These are phyloP conservation scores for Limonium bicolor DNA, from an alignment of 148 eudicot genomes.

Conservation along the genomic window DNA sequence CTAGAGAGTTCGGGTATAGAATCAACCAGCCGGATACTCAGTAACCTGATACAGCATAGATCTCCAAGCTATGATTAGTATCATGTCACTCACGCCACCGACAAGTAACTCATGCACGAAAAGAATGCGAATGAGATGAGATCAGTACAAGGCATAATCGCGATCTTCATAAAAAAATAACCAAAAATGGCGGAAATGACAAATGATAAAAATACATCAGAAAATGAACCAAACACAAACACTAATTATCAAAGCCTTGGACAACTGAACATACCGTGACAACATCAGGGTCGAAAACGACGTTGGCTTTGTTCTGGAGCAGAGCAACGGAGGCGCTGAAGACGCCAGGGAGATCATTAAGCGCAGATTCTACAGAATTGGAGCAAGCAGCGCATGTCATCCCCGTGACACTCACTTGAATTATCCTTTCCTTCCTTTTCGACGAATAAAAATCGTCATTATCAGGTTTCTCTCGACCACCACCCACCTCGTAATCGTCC, in stretches of 20 bases:
- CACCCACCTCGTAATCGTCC: conserved; percentile 25
- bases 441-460: neutral
- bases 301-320: conserved; percentile 71
- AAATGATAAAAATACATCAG: neutral
- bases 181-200: too few relatives aligned
- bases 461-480: neutral
- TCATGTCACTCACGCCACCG: too few relatives aligned
- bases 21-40: too few relatives aligned
- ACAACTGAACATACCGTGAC: conserved; percentile 33
- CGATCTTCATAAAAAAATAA: too few relatives aligned
- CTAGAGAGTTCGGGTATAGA: too few relatives aligned
- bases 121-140: too few relatives aligned
- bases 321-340: conserved; percentile 65
- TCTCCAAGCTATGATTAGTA: too few relatives aligned
- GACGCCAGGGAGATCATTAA: conserved; percentile 47
- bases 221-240: neutral
- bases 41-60: too few relatives aligned
- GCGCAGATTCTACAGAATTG: conserved; percentile 68
- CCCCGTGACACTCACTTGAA: conserved; percentile 66
- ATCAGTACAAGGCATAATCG: too few relatives aligned
- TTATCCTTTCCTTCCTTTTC: conserved; percentile 12
- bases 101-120: too few relatives aligned
- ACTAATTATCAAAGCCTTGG: neutral
- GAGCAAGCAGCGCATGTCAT: conserved; percentile 97
- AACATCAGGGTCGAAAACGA: conserved; percentile 52